phyloP scores from a whole-genome alignment of 2,329 filamentous ascomycete species.

The Penicillium sp. region DNA sequence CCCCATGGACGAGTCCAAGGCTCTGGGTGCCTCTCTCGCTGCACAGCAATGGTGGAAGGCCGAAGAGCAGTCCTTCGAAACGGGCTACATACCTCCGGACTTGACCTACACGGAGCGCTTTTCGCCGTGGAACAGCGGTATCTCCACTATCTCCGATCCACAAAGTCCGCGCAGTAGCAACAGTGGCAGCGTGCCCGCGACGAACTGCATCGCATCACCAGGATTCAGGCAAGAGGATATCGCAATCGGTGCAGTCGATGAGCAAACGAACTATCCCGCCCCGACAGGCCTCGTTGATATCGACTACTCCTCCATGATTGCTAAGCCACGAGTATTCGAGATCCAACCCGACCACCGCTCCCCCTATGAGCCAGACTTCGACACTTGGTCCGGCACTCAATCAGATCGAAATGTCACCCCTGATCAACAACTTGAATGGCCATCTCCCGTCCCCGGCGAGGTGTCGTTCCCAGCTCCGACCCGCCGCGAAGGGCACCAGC shows the following conservation, averaged over 20 bases:
- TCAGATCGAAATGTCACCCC: slow-evolving; percentile 20
- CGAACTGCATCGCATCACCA: slow-evolving; percentile 27
- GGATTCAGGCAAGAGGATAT: slow-evolving; percentile 23
- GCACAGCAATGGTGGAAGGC: slow-evolving; percentile 17
- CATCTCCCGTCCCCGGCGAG: slow-evolving; percentile 10
- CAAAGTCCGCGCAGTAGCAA: slow-evolving; percentile 30
- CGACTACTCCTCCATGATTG: slow-evolving; percentile 12
- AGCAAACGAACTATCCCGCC: slow-evolving; percentile 20
- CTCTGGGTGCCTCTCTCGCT: neutral
- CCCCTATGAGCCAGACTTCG: slow-evolving; percentile 13
- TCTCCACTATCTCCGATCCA: slow-evolving; percentile 28
- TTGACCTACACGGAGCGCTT: slow-evolving; percentile 14
- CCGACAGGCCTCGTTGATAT: slow-evolving; percentile 17
- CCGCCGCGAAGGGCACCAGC: slow-evolving; percentile 11
- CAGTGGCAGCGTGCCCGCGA: slow-evolving; percentile 15
- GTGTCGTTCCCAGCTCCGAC: slow-evolving; percentile 1
- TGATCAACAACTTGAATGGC: slow-evolving; percentile 16
- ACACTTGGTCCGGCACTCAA: slow-evolving; percentile 14
- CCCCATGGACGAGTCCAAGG: slow-evolving; percentile 10
- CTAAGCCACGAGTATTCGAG: slow-evolving; percentile 7
- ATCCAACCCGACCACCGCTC: slow-evolving; percentile 13
- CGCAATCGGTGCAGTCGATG: slow-evolving; percentile 11
- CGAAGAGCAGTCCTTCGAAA: neutral
- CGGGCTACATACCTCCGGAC: slow-evolving; percentile 13
- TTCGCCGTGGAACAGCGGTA: slow-evolving; percentile 25